Evolutionary conservation across 352 stramenopile genomes (phyloP).

Genomic region (Phytophthora constricta): DNA sequence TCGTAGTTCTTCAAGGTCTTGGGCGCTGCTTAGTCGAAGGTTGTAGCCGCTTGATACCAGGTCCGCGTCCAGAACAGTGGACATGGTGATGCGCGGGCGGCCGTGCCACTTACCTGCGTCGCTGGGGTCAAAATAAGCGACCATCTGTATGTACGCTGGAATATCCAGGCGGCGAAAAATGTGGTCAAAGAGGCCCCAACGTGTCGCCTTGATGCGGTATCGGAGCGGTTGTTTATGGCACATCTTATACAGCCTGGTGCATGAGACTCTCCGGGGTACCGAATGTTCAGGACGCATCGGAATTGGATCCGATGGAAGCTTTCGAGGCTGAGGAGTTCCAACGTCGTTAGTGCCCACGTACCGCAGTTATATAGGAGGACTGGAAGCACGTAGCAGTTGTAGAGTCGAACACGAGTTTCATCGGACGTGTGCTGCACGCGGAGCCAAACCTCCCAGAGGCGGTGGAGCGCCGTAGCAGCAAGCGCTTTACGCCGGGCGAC

Average conservation of each 20-base stretch:
- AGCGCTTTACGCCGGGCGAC: not conserved
- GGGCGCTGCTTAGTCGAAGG: not conserved
- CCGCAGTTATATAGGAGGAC: conserved; percentile 6
- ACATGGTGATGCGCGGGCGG: conserved; percentile 5
- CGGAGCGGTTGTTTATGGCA: conserved; percentile 8
- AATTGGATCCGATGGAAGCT: conserved; percentile 9
- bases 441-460: not conserved
- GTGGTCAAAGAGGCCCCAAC: conserved; percentile 13
- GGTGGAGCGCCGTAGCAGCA: not conserved
- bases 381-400: conserved; percentile 3
- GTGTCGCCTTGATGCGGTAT: not conserved
- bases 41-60: conserved; percentile 6
- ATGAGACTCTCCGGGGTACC: not conserved
- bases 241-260: conserved; percentile 1
- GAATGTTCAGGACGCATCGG: not conserved
- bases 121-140: not conserved
- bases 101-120: conserved; percentile 3
- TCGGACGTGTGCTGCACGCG: not conserved
- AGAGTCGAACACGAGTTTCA: not conserved
- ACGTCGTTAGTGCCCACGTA: conserved; percentile 1
- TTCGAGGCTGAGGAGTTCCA: not conserved
- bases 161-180: conserved; percentile 6
- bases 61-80: not conserved
- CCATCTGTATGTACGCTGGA: conserved; percentile 9
- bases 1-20: conserved; percentile 9